Evolutionary conservation across 352 stramenopile genomes (phyloP).

Genomic region (Plasmopara muralis): DNA sequence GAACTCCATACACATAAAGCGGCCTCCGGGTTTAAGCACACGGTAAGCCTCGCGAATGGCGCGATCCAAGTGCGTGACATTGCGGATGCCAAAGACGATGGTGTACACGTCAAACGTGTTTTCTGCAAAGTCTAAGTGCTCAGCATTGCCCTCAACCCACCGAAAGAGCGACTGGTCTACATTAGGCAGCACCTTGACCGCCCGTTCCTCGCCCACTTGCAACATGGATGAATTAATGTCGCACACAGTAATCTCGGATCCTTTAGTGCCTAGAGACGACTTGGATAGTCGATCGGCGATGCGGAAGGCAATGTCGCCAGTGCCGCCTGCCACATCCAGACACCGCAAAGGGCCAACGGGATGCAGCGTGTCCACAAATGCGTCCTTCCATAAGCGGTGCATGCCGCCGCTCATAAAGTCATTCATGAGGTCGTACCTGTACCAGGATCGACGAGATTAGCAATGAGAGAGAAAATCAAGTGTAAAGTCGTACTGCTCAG

Average conservation of each 20-base stretch:
- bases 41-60: slow-evolving; percentile 92
- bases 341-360: slow-evolving; percentile 66
- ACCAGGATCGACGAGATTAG: background rate
- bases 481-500: slow-evolving; percentile 80
- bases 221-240: slow-evolving; percentile 99
- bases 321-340: slow-evolving; percentile 98
- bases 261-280: slow-evolving; percentile 23
- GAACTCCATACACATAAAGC: slow-evolving; percentile 99
- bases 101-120: slow-evolving; percentile 98
- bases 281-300: slow-evolving; percentile 78
- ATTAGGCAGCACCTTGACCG: slow-evolving; percentile 58
- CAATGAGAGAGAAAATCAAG: background rate
- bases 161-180: slow-evolving; percentile 53
- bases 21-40: slow-evolving; percentile 93
- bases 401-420: slow-evolving; percentile 98
- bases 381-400: slow-evolving; percentile 96
- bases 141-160: slow-evolving; percentile 95
- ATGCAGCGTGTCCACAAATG: slow-evolving; percentile 88
- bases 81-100: slow-evolving; percentile 98
- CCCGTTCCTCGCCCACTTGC: slow-evolving; percentile 89
- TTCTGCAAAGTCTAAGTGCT: slow-evolving; percentile 92
- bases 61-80: slow-evolving; percentile 96
- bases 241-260: slow-evolving; percentile 91
- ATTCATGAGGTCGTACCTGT: slow-evolving; percentile 98
- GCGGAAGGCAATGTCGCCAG: slow-evolving; percentile 98